Conservation (phyloP, 495 filamentous ascomycete genomes). For the Penicillium ochrochloron region DNA sequence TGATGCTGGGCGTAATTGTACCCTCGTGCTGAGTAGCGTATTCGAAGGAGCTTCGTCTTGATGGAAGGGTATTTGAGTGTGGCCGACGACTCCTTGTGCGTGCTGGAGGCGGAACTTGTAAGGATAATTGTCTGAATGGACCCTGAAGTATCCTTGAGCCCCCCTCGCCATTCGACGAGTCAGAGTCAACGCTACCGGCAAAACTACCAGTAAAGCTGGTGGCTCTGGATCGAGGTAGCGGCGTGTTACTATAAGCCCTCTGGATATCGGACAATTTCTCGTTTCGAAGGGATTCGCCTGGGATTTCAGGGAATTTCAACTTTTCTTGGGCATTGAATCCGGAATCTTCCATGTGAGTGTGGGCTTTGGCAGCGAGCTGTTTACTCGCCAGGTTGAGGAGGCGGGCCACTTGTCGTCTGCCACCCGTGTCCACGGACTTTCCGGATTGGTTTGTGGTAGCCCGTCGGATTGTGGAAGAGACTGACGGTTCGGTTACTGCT, state of each 20-base stretch:
- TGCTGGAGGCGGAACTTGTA: conserved; percentile 11
- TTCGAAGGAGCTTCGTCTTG: conserved; percentile 8
- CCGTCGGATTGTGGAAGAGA: conserved; percentile 11
- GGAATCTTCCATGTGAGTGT: conserved; percentile 48
- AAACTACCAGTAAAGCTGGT: conserved; percentile 29
- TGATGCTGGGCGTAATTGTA: neutral
- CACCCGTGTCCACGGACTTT: conserved; percentile 27
- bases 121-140: conserved; percentile 12
- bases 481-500: conserved; percentile 1
- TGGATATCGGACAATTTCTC: conserved; percentile 39
- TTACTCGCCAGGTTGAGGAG: conserved; percentile 37
- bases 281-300: conserved; percentile 54
- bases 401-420: conserved; percentile 46
- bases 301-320: conserved; percentile 54
- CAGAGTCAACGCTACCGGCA: conserved; percentile 16
- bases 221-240: conserved; percentile 30
- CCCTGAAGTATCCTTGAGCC: conserved; percentile 13
- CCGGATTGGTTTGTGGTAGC: conserved; percentile 20
- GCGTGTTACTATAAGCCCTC: conserved; percentile 41
- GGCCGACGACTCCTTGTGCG: conserved; percentile 7
- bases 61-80: conserved; percentile 25
- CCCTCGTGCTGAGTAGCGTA: neutral
- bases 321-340: conserved; percentile 49
- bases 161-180: conserved; percentile 28
- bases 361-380: conserved; percentile 45